Base-by-base conservation (phyloP, 768 basidiomycete genomes). In the Mycena rebaudengoi region DNA sequence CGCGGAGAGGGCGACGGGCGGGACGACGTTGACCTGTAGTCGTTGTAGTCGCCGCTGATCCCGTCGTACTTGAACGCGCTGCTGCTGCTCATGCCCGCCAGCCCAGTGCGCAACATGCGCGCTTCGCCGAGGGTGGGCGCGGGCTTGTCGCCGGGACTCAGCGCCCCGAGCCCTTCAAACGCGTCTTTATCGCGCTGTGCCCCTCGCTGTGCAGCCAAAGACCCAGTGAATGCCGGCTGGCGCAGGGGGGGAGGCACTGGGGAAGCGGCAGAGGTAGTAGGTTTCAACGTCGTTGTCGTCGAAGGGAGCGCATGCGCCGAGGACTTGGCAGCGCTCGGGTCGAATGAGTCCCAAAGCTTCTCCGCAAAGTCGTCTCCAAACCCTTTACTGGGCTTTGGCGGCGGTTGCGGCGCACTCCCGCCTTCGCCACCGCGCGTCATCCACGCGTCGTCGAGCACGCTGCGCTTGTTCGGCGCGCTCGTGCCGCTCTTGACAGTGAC, bases 111-210 rank as follows among this genome's bases (percentile, higher is more conserved):
- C 57, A 90, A 73, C 71, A 88, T 89, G 41, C 91, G 82, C 32
- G 90, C 92, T 71, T 94, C 92, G 12, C 87, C 92, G 5, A 94
- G 80, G 2, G 92, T 94, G 20, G 88, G 90, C 20, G 85, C 80
- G 4, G 85, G 79, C 51, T 79, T 81, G 23, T 78, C 80, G 76
- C 69, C n/a, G 82, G 74, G 28, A 76, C 70, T 60, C 76, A 74
- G 21, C 91, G 72, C 8, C 87, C 91, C 45, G 26, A 95, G 77
- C 12, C 90, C 92, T 33, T 91, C 91, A 65, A 95, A 95, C 5
- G 93, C 94, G 71, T 95, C 93, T 66, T 84, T 90, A 20, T 81
- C 81, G 30, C 46, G 39, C 57, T 40, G 48, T 20, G 45, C 50
- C 28, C 50, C 51, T 18, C 51, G 64, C 48, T 37, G 60, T 23